Percentiles rank a stretch among this genome's conserved stretches.
phyloP scores from a whole-genome alignment of 1,284 basidiomycete genomes.

The Waitea zeae region DNA sequence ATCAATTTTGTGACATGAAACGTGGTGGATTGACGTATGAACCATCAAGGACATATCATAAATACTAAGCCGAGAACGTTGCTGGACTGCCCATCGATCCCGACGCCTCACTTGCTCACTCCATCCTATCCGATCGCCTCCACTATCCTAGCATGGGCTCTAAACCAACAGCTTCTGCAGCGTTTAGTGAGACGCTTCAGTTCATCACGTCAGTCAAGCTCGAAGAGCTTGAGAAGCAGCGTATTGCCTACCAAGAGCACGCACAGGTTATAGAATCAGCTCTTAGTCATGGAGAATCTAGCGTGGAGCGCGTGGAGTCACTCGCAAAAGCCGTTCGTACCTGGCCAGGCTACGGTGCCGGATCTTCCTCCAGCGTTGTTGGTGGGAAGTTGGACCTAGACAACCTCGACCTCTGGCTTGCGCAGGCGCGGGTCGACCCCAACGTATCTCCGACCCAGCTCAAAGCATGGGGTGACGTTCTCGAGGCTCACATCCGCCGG shows the following conservation, averaged over 20 bases:
- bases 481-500: not conserved
- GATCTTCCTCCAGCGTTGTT: constrained; percentile 10
- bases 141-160: too few species aligned
- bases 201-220: constrained; percentile 25
- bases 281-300: too few species aligned
- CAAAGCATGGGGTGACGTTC: constrained; percentile 7
- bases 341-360: constrained; percentile 17
- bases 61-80: too few species aligned
- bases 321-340: constrained; percentile 15
- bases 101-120: too few species aligned
- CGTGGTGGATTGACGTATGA: too few species aligned
- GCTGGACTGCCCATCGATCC: too few species aligned
- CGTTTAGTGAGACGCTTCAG: constrained; percentile 14
- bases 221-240: constrained; percentile 21
- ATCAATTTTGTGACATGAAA: too few species aligned
- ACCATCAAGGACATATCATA: too few species aligned
- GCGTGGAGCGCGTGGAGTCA: constrained; percentile 15
- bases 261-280: constrained; percentile 10
- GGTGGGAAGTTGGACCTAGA: constrained; percentile 15
- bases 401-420: constrained; percentile 18
- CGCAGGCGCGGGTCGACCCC: constrained; percentile 20
- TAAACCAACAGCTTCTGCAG: too few species aligned
- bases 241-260: constrained; percentile 3
- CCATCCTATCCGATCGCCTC: too few species aligned
- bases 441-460: constrained; percentile 17